Percentiles rank a stretch among this genome's conserved stretches.
phyloP scores from a whole-genome alignment of 306 rosid genomes.

The Arachis hypogaea region DNA sequence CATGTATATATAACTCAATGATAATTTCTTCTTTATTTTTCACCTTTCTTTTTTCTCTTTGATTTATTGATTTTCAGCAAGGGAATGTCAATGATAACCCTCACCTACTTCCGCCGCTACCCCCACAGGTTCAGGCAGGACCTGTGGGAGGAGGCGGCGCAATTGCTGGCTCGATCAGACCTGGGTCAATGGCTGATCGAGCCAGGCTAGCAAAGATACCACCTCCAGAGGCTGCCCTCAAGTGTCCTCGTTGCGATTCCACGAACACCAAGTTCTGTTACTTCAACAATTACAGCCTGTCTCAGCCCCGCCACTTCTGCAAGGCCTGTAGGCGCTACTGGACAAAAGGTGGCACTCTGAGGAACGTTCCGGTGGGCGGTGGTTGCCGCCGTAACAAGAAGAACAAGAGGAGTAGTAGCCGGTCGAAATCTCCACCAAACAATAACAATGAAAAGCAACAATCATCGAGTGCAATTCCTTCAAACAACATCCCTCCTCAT shows the following conservation, averaged over 20 bases:
- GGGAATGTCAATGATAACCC: constrained; percentile 47
- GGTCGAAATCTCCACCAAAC: constrained; percentile 66
- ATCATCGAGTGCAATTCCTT: constrained; percentile 44
- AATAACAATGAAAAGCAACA: constrained; percentile 44
- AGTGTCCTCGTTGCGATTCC: constrained; percentile 96
- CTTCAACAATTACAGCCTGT: constrained; percentile 80
- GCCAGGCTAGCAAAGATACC: constrained; percentile 80
- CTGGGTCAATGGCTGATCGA: constrained; percentile 86
- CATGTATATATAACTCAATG: background rate
- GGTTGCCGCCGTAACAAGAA: constrained; percentile 93
- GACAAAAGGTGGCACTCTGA: constrained; percentile 86
- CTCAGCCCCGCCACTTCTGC: constrained; percentile 97
- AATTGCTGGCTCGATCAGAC: constrained; percentile 52
- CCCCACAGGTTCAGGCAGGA: constrained; percentile 18
- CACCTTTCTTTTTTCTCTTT: background rate
- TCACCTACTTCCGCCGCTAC: constrained; percentile 58
- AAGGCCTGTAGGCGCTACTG: constrained; percentile 93
- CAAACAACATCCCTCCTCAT: constrained; percentile 30
- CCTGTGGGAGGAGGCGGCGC: constrained; percentile 38
- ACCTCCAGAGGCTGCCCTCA: constrained; percentile 76
- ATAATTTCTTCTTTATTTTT: background rate
- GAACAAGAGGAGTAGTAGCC: constrained; percentile 52
- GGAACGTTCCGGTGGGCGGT: constrained; percentile 94
- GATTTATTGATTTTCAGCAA: constrained; percentile 54
- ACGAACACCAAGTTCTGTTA: constrained; percentile 91